Conservation (phyloP, 2,329 filamentous ascomycete species). For the Ciborinia camelliae region DNA sequence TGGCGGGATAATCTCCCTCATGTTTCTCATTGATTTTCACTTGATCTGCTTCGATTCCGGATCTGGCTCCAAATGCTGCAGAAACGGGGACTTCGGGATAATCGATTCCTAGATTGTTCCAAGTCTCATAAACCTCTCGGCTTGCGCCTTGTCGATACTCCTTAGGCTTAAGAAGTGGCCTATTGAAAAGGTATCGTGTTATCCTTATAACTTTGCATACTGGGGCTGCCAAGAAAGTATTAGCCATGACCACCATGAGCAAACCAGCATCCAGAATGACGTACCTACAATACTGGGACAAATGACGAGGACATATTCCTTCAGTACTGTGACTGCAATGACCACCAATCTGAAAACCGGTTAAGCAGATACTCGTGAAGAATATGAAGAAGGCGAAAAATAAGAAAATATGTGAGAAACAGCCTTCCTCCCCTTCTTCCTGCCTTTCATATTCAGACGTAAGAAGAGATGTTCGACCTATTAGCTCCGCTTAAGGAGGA, state of each 20-base stretch:
- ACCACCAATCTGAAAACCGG: background rate
- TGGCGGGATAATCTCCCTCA: background rate
- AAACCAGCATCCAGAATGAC: background rate
- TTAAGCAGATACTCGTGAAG: slow-evolving; percentile 2
- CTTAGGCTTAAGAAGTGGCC: background rate
- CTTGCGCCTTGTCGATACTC: background rate
- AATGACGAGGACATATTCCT: background rate
- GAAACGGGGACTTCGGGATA: background rate
- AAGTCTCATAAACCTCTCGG: background rate
- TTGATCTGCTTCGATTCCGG: background rate
- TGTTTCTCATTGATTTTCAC: background rate
- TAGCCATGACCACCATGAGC: background rate
- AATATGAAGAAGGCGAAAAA: background rate
- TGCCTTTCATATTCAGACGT: background rate
- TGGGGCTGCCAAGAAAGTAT: background rate
- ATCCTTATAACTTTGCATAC: background rate
- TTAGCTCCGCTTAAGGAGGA: background rate
- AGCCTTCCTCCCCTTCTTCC: background rate
- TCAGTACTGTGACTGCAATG: background rate
- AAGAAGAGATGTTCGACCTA: background rate
- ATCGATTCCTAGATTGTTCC: background rate
- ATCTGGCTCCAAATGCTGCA: background rate
- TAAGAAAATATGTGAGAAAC: background rate
- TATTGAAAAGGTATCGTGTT: background rate
- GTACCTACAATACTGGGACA: slow-evolving; percentile 10